Conservation (phyloP, 1,284 basidiomycete species). For the Austroboletus rostrupii region DNA sequence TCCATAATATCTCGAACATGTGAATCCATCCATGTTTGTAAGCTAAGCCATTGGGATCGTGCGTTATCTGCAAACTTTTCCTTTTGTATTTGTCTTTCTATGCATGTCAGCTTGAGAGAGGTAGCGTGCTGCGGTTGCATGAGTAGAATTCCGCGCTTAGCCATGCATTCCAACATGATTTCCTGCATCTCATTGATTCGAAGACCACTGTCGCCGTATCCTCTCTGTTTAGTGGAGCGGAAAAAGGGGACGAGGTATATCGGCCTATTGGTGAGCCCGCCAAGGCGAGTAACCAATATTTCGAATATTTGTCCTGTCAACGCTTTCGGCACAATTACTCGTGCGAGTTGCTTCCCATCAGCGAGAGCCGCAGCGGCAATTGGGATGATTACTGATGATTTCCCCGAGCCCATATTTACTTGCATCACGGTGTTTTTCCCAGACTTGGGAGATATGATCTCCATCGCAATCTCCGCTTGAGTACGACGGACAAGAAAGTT, state of each 20-base stretch:
- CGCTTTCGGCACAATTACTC: constrained; percentile 47
- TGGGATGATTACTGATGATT: constrained; percentile 52
- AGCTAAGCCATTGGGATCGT: constrained; percentile 8
- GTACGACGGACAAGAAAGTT: constrained; percentile 38
- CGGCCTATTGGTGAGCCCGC: constrained; percentile 41
- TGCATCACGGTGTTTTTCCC: constrained; percentile 37
- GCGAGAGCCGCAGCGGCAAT: constrained; percentile 39
- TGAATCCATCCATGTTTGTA: constrained; percentile 28
- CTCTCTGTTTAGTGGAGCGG: constrained; percentile 22
- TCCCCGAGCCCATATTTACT: constrained; percentile 60
- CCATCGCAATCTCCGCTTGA: constrained; percentile 39
- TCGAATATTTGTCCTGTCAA: constrained; percentile 45
- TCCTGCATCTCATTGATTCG: neutral
- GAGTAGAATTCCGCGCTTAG: constrained; percentile 39
- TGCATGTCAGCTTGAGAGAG: constrained; percentile 31
- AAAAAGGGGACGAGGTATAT: constrained; percentile 49
- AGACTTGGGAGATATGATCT: constrained; percentile 43
- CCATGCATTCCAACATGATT: constrained; percentile 37
- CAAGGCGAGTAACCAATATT: constrained; percentile 40
- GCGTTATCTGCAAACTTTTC: neutral
- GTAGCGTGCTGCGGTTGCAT: constrained; percentile 50
- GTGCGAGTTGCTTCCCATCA: constrained; percentile 38
- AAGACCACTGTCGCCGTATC: neutral
- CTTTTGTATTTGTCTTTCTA: constrained; percentile 5
- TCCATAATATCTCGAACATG: constrained; percentile 35